A percentile compares a stretch with the other conserved stretches of the same genome.
phyloP scores from a whole-genome alignment of 257 asterid species.

The Ballota nigra region DNA sequence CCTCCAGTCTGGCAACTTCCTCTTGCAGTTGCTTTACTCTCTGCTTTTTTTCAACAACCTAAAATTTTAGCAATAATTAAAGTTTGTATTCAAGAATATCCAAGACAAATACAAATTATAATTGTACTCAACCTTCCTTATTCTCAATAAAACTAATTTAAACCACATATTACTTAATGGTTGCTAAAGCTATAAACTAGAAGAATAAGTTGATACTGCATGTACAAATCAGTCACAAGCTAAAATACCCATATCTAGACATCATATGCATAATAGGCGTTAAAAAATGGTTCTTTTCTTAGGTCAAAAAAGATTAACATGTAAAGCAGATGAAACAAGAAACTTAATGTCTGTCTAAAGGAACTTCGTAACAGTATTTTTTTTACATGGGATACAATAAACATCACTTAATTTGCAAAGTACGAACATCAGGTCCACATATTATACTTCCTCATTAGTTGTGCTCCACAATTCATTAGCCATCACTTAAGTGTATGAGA shows the following conservation, averaged over 20 bases:
- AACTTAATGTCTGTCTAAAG: not conserved
- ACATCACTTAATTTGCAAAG: not conserved
- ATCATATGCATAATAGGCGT: not conserved
- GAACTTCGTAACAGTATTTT: not conserved
- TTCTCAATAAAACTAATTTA: slow-evolving; percentile 1
- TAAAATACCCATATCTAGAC: not conserved
- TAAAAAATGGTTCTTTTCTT: not conserved
- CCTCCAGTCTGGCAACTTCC: slow-evolving; percentile 92
- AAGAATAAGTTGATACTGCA: not conserved
- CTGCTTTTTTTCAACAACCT: slow-evolving; percentile 81
- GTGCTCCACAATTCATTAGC: not conserved
- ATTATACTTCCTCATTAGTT: not conserved
- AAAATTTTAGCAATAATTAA: slow-evolving; percentile 13
- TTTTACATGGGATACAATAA: not conserved
- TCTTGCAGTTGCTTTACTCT: slow-evolving; percentile 78
- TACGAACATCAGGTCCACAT: not conserved
- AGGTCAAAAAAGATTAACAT: not conserved
- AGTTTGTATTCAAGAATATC: not conserved
- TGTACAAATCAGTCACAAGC: slow-evolving; percentile 4
- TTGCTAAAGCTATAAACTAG: not conserved
- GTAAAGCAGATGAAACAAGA: not conserved
- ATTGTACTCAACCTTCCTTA: slow-evolving; percentile 3
- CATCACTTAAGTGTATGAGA: not conserved
- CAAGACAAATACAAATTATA: slow-evolving; percentile 2
- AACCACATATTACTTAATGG: not conserved